Evolutionary conservation across 208 protist species (phyloP).

Genomic region (Leptomonas pyrrhocoris): DNA sequence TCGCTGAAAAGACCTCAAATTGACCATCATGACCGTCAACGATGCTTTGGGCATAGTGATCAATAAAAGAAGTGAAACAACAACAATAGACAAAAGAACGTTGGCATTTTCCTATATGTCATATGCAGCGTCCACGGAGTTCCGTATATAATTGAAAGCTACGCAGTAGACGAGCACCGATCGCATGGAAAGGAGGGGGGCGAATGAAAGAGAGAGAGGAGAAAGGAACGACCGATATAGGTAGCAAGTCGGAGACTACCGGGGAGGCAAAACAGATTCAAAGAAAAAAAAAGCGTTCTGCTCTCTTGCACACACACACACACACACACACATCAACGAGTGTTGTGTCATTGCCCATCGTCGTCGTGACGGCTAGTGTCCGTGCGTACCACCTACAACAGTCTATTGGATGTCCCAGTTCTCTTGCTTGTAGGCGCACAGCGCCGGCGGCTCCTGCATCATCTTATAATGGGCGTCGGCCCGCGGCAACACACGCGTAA

Average conservation of each 20-base stretch:
- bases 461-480: slow-evolving; percentile 58
- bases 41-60: background rate
- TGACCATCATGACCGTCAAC: background rate
- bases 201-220: background rate
- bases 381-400: background rate
- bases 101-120: background rate
- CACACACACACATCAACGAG: background rate
- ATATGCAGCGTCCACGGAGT: background rate
- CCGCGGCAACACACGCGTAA: slow-evolving; percentile 71
- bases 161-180: background rate
- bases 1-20: background rate
- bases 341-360: background rate
- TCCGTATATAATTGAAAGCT: slow-evolving; percentile 4
- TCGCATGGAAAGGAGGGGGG: background rate
- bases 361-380: background rate
- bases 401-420: slow-evolving; percentile 55
- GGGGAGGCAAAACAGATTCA: background rate
- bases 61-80: background rate
- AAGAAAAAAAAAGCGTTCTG: background rate
- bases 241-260: no score
- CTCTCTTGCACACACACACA: no score
- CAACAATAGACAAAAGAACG: background rate
- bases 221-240: background rate
- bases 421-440: slow-evolving; percentile 56
- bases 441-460: slow-evolving; percentile 45